phyloP scores from a whole-genome alignment of 345 rosid species.

The Eucalyptus sp. region DNA sequence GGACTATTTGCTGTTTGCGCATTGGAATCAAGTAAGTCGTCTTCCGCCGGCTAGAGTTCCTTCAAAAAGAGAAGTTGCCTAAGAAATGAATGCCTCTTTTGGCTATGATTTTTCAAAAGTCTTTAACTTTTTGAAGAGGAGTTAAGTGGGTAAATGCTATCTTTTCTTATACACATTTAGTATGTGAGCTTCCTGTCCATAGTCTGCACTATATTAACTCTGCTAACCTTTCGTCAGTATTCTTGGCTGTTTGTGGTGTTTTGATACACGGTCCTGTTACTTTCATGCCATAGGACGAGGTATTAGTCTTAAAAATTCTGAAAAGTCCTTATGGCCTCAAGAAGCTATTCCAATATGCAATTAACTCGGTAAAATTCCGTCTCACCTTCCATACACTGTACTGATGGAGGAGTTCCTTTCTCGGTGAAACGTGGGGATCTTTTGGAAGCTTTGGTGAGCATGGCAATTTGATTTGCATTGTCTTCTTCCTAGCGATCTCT shows the following conservation, averaged over 20 bases:
- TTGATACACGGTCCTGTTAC: constrained; percentile 24
- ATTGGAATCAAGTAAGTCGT: too few relatives aligned
- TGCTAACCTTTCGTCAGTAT: too few relatives aligned
- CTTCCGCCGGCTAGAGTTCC: too few relatives aligned
- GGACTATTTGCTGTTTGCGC: too few relatives aligned
- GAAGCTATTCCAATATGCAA: constrained; percentile 4
- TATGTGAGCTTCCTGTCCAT: too few relatives aligned
- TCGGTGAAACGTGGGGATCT: background rate
- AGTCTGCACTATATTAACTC: too few relatives aligned
- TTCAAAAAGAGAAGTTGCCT: too few relatives aligned
- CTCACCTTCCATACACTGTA: background rate
- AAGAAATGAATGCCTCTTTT: too few relatives aligned
- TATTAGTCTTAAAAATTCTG: constrained; percentile 4
- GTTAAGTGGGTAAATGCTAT: too few relatives aligned
- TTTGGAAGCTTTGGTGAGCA: background rate
- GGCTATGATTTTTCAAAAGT: too few relatives aligned
- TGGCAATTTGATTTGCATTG: background rate
- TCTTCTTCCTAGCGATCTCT: background rate
- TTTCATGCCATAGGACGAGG: constrained; percentile 20
- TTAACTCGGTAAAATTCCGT: background rate
- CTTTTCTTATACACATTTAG: too few relatives aligned
- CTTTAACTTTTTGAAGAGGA: too few relatives aligned
- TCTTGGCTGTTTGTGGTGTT: background rate
- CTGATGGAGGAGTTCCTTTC: background rate
- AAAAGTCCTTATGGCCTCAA: constrained; percentile 10